These are phyloP conservation scores for Hemisphaericaspora subhashii DNA, from an alignment of 1,139 yeast genomes.

Conservation along the genomic window DNA sequence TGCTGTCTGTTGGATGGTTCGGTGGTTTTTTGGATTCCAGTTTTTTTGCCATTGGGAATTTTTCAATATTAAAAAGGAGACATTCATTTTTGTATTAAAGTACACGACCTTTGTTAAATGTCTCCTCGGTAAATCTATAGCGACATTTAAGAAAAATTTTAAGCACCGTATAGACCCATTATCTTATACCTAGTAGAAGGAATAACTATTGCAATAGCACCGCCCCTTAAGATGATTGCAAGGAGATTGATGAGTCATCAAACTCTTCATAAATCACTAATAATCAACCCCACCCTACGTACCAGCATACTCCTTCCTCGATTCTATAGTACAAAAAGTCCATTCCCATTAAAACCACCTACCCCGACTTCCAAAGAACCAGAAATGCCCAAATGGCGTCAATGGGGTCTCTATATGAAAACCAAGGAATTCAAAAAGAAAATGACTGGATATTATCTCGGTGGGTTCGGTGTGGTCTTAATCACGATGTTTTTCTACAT, in stretches of 20 bases:
- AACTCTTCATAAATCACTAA: not conserved
- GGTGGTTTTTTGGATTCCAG: too few relatives aligned
- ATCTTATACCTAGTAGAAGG: too few relatives aligned
- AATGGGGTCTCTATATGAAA: constrained; percentile 41
- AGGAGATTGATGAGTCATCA: constrained; percentile 4
- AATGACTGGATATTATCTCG: constrained; percentile 52
- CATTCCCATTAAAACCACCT: constrained; percentile 35
- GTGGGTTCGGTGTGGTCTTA: constrained; percentile 55
- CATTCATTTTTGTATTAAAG: not conserved
- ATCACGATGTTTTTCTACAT: constrained; percentile 65
- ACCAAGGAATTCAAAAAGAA: constrained; percentile 39
- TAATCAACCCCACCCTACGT: too few relatives aligned
- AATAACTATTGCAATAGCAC: too few relatives aligned
- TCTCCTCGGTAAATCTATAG: not conserved
- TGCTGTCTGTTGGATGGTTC: not conserved
- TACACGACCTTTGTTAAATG: not conserved
- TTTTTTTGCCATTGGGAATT: constrained; percentile 1
- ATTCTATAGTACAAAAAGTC: constrained; percentile 21
- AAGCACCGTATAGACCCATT: too few relatives aligned
- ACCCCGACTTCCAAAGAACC: constrained; percentile 20
- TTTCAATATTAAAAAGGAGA: not conserved
- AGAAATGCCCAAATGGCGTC: constrained; percentile 36
- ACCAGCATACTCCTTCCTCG: constrained; percentile 6
- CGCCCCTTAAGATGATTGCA: not conserved
- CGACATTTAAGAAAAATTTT: not conserved